phyloP scores from a whole-genome alignment of 176 grass and related monocot species.

The Tuctoria greenei region DNA sequence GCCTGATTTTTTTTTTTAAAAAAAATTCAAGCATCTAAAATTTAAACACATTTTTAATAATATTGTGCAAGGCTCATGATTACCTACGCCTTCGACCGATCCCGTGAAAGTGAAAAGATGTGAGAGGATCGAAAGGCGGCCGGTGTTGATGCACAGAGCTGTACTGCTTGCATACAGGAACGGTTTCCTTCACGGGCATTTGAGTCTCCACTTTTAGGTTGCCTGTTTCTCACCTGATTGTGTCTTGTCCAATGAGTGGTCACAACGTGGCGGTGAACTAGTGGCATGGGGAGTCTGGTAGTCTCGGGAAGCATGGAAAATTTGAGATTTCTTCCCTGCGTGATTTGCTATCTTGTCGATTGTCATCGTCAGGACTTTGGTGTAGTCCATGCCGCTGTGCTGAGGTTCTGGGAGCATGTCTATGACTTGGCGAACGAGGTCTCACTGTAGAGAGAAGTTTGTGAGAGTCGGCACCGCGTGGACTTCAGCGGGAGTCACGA shows the following conservation, averaged over 20 bases:
- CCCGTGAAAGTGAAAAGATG: slow-evolving; percentile 48
- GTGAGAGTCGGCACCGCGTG: too few species aligned
- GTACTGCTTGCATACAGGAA: slow-evolving; percentile 5
- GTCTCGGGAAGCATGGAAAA: neutral
- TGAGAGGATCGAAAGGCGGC: slow-evolving; percentile 29
- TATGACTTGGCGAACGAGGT: too few species aligned
- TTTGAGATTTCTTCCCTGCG: neutral
- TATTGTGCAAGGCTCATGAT: slow-evolving; percentile 28
- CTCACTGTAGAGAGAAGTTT: too few species aligned
- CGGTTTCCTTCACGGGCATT: neutral
- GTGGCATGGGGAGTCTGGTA: neutral
- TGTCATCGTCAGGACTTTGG: slow-evolving; percentile 37
- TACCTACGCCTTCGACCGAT: slow-evolving; percentile 11
- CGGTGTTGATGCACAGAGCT: slow-evolving; percentile 4
- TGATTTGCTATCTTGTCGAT: slow-evolving; percentile 35
- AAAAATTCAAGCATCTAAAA: too few species aligned
- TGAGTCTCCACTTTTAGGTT: slow-evolving; percentile 17
- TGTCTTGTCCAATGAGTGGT: slow-evolving; percentile 43
- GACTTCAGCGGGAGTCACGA: too few species aligned
- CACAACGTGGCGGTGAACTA: neutral
- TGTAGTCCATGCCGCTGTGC: slow-evolving; percentile 24
- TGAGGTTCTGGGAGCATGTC: slow-evolving; percentile 23
- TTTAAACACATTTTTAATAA: too few species aligned
- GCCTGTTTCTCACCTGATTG: slow-evolving; percentile 15
- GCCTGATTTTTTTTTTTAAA: too few species aligned